phyloP scores from a whole-genome alignment of 2,329 filamentous ascomycete species.

The Fusarium praegraminearum region DNA sequence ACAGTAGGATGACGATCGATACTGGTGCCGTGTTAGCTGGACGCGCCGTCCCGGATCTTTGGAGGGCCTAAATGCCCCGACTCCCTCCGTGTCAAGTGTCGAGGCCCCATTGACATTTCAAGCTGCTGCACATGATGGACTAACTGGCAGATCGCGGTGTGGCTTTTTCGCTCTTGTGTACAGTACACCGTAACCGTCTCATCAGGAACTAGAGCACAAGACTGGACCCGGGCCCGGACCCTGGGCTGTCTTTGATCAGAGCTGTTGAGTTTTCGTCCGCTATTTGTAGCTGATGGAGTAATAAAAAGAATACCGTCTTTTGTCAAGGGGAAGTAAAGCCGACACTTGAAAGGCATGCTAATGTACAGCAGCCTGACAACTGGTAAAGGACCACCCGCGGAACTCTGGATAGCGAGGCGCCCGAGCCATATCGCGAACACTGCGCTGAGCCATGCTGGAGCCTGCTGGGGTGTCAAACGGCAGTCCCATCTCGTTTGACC shows the following conservation, averaged over 20 bases:
- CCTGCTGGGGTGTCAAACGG: conserved; percentile 42
- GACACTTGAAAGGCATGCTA: conserved; percentile 33
- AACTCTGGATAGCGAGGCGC: conserved; percentile 36
- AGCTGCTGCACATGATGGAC: conserved; percentile 33
- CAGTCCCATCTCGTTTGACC: conserved; percentile 43
- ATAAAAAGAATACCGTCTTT: conserved; percentile 13
- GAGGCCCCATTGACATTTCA: conserved; percentile 14
- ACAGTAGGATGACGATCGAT: conserved; percentile 36
- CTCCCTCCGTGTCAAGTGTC: conserved; percentile 27
- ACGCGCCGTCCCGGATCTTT: conserved; percentile 21
- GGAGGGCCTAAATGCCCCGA: conserved; percentile 12
- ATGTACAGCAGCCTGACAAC: conserved; percentile 19
- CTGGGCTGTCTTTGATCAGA: conserved; percentile 1
- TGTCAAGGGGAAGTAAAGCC: conserved; percentile 31
- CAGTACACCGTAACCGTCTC: conserved; percentile 35
- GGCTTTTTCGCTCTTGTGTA: not conserved
- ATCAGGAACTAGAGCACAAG: conserved; percentile 20
- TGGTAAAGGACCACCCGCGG: conserved; percentile 20
- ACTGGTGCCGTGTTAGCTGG: conserved; percentile 26
- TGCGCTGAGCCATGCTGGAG: conserved; percentile 36
- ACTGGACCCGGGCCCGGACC: conserved; percentile 10
- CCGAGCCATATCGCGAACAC: conserved; percentile 41
- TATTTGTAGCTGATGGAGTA: conserved; percentile 10
- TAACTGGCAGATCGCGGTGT: conserved; percentile 24
- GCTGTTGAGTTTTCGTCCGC: conserved; percentile 20